Evolutionary conservation across 2,329 filamentous ascomycete genomes (phyloP).

Genomic region (Orbilia quercus): DNA sequence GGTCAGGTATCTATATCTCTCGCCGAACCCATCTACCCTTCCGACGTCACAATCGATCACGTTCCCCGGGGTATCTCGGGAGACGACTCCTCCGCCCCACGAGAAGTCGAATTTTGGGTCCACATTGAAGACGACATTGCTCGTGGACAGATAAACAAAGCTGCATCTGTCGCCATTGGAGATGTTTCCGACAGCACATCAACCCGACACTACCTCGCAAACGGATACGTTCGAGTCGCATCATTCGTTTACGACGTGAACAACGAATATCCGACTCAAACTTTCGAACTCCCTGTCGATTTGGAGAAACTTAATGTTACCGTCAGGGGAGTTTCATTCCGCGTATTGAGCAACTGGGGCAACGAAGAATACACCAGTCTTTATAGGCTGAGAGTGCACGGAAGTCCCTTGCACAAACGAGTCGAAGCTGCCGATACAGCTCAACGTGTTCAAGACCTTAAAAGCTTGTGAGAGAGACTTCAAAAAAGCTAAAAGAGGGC

Average conservation of each 20-base stretch:
- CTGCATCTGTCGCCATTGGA: conserved; percentile 62
- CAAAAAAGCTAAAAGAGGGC: background rate
- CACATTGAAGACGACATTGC: conserved; percentile 67
- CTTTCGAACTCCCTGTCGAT: conserved; percentile 69
- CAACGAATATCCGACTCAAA: conserved; percentile 64
- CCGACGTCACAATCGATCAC: conserved; percentile 78
- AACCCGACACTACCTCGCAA: conserved; percentile 60
- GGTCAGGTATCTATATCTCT: conserved; percentile 75
- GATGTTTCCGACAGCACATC: conserved; percentile 39
- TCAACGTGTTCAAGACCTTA: background rate
- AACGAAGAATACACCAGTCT: conserved; percentile 72
- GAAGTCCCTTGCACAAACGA: conserved; percentile 53
- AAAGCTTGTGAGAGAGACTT: conserved; percentile 4
- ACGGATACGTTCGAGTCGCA: conserved; percentile 70
- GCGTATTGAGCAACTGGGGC: conserved; percentile 72
- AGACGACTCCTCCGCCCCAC: conserved; percentile 73
- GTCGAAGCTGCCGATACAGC: background rate
- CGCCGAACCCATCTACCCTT: conserved; percentile 71
- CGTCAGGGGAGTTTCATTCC: conserved; percentile 69
- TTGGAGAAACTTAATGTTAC: conserved; percentile 66
- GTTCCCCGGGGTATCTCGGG: conserved; percentile 72
- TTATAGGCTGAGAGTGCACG: conserved; percentile 73
- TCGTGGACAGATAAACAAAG: conserved; percentile 63
- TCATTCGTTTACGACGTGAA: conserved; percentile 69
- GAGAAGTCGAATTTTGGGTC: conserved; percentile 77